Evolutionary conservation across 225 moss, liverwort and hornwort genomes (phyloP).

Genomic region (Rhytidiadelphus loreus): DNA sequence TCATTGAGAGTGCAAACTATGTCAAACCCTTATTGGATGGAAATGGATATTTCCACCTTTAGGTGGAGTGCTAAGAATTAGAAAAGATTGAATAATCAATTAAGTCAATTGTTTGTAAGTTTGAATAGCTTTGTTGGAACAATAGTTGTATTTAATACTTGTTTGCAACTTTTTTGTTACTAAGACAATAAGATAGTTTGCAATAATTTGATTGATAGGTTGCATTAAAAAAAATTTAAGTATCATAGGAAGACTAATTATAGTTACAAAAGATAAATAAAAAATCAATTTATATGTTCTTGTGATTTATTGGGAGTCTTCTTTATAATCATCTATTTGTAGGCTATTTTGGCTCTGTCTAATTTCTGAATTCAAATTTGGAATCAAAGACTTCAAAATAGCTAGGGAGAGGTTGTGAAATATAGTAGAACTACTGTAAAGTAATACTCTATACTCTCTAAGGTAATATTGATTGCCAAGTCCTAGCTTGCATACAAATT

Average conservation of each 20-base stretch:
- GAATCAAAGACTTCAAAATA: too few species aligned
- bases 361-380: neutral
- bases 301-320: neutral
- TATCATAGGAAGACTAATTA: neutral
- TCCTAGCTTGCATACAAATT: too few species aligned
- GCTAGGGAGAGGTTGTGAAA: accelerated
- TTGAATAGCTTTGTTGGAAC: neutral
- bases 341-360: neutral
- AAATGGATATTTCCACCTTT: neutral
- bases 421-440: too few species aligned
- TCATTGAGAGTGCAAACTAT: neutral
- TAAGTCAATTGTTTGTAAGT: neutral
- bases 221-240: neutral
- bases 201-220: too few species aligned
- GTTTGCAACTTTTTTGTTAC: neutral
- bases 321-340: too few species aligned
- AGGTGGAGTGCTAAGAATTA: too few species aligned
- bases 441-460: too few species aligned
- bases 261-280: neutral
- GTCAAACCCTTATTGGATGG: neutral
- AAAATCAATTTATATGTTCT: neutral
- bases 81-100: neutral
- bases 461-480: too few species aligned
- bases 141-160: neutral
- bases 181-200: neutral